Conservation (phyloP, 2,329 filamentous ascomycete species). For the Penicillium freii region DNA sequence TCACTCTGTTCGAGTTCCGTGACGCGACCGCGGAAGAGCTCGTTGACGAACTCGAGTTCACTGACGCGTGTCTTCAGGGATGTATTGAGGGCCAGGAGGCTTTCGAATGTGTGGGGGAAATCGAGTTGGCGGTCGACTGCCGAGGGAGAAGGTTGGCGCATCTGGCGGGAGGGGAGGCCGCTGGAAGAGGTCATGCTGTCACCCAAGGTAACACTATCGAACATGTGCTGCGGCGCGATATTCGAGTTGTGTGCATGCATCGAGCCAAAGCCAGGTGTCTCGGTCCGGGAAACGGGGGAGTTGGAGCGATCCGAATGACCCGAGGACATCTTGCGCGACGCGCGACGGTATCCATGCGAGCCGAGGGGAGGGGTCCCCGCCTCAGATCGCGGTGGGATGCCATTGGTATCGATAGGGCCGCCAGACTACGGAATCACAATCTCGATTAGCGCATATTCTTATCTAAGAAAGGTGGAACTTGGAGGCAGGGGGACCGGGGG, state of each 20-base stretch:
- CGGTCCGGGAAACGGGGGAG: conserved; percentile 75
- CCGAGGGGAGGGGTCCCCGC: conserved; percentile 57
- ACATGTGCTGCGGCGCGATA: conserved; percentile 73
- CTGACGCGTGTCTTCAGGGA: conserved; percentile 92
- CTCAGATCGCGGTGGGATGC: conserved; percentile 59
- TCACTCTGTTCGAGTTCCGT: conserved; percentile 75
- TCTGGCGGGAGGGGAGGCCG: conserved; percentile 51
- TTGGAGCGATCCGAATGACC: conserved; percentile 72
- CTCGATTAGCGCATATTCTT: conserved; percentile 28
- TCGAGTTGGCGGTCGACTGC: conserved; percentile 64
- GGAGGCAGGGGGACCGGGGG: background rate
- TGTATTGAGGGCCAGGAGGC: conserved; percentile 75
- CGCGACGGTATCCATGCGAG: conserved; percentile 59
- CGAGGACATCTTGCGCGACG: conserved; percentile 69
- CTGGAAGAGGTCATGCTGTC: conserved; percentile 62
- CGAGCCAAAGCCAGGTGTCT: conserved; percentile 65
- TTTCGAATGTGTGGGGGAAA: conserved; percentile 73
- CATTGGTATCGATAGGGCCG: conserved; percentile 52
- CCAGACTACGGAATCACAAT: conserved; percentile 39
- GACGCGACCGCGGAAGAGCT: conserved; percentile 72
- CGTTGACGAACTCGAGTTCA: conserved; percentile 93
- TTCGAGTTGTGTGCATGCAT: conserved; percentile 59
- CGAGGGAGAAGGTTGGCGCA: conserved; percentile 60
- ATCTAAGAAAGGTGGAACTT: conserved; percentile 16
- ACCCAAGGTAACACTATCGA: conserved; percentile 68